Base-by-base conservation (phyloP, 768 basidiomycete genomes). In the Panellus pusillus region DNA sequence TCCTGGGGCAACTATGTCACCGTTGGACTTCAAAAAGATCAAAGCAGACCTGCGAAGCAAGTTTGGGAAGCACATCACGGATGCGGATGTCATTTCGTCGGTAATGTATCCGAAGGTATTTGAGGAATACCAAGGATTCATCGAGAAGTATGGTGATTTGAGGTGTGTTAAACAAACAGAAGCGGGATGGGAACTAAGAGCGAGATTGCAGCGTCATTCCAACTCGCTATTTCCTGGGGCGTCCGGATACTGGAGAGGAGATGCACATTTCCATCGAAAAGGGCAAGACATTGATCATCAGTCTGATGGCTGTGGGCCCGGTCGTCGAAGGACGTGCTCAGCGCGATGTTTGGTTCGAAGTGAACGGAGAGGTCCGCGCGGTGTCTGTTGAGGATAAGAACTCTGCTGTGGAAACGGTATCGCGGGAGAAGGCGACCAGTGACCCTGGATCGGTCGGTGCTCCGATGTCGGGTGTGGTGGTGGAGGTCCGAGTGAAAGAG, bases 91-190 rank as follows among this genome's bases (percentile, higher is more conserved):
- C 42, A 85, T 87, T 36, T 94, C 91, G 47, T 97, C 93, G 77
- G 90, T 91, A 69, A 98, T 99, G 95, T 99, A 98, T 69, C 94
- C 96, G 39, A 96, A 97, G 86, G 93, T 96, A 54, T 98, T 98
- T 68, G 97, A 98, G 69, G 96, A 99, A 70, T 98, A 89, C 69
- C 91, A 93, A 69, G 81, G 86, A 60, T 99, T 98, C 76, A 79
- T 95, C 57, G 90, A 92, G 78, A 96, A 91, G 74, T 98, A 89
- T 68, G 97, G 95, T 32, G 93, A 97, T 70, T 77, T 95, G 47
- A 93, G 92, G 93, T 91, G 65, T 54, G 81, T 68, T 49, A 47
- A 35, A 40, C 28, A 41, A 44, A 36, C 27, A 47, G 38, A 38
- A 11, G 15, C 27, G 44, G n/a, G 17, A 52, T 42, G 59, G 32